Conservation (phyloP, 2,329 filamentous ascomycete genomes). For the Xylaria sp. region DNA sequence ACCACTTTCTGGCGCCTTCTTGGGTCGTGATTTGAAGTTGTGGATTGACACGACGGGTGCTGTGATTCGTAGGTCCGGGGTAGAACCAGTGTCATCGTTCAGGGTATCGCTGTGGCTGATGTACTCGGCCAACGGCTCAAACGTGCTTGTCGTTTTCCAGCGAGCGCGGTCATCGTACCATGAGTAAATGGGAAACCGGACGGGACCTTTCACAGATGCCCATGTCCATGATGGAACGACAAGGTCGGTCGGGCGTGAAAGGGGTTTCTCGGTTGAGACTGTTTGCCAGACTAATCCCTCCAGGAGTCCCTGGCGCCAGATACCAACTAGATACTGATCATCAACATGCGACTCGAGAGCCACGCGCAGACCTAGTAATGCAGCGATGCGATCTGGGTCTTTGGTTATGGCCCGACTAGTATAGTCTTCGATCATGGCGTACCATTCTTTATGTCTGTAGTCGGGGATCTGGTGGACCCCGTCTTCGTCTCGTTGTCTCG, state of each 20-base stretch:
- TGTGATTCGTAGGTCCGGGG: neutral
- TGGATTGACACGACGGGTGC: neutral
- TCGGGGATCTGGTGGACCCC: neutral
- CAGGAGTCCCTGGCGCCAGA: slow-evolving; percentile 18
- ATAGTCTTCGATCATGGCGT: slow-evolving; percentile 23
- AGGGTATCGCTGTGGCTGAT: neutral
- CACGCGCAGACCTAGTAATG: slow-evolving; percentile 27
- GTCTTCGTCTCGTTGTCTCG: neutral
- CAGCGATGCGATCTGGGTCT: slow-evolving; percentile 25
- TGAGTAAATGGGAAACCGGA: neutral
- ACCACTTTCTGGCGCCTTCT: neutral
- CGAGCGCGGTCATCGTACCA: neutral
- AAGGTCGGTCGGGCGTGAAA: neutral
- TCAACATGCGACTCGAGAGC: slow-evolving; percentile 8
- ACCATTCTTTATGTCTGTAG: slow-evolving; percentile 19
- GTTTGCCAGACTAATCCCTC: neutral
- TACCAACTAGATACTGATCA: slow-evolving; percentile 22
- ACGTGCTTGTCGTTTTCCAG: neutral
- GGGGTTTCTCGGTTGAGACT: neutral
- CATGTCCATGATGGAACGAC: neutral
- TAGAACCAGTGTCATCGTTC: neutral
- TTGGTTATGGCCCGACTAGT: slow-evolving; percentile 23
- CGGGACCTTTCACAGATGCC: neutral
- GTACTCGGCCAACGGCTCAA: neutral
- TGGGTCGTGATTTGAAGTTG: neutral